Evolutionary conservation across 139 green algal genomes (phyloP).

Genomic region (Ettlia oleoabundans): DNA sequence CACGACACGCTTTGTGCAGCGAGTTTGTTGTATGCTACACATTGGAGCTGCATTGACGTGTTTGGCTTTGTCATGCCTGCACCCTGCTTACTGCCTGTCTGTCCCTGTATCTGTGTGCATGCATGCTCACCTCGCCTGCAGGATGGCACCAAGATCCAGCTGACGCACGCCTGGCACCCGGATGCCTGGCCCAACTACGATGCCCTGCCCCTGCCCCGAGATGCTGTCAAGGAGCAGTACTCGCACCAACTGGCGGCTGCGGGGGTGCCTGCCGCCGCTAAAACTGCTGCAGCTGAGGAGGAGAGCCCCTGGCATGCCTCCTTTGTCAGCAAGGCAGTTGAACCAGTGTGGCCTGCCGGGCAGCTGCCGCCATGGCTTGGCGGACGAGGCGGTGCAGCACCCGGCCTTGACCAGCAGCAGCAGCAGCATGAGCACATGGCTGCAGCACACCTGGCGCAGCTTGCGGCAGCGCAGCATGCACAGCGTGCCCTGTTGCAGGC

Average conservation of each 20-base stretch:
- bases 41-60: too few relatives aligned
- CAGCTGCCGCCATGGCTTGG: too few relatives aligned
- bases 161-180: background rate
- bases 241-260: background rate
- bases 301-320: slow-evolving; percentile 16
- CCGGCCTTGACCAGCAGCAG: background rate
- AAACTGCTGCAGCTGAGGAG: background rate
- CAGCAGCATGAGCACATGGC: background rate
- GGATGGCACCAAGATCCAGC: slow-evolving; percentile 24
- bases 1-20: too few relatives aligned
- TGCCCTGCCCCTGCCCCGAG: background rate
- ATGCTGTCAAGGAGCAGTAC: background rate
- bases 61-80: too few relatives aligned
- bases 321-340: background rate
- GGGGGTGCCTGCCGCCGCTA: background rate
- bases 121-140: too few relatives aligned
- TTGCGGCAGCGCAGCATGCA: background rate
- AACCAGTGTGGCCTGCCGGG: too few relatives aligned
- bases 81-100: too few relatives aligned
- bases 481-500: background rate
- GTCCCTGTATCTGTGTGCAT: background rate
- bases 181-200: slow-evolving; percentile 19
- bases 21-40: too few relatives aligned
- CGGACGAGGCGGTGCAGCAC: background rate
- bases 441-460: slow-evolving; percentile 10